phyloP scores from a whole-genome alignment of 1,284 basidiomycete genomes.

The Marasmius fiardii region DNA sequence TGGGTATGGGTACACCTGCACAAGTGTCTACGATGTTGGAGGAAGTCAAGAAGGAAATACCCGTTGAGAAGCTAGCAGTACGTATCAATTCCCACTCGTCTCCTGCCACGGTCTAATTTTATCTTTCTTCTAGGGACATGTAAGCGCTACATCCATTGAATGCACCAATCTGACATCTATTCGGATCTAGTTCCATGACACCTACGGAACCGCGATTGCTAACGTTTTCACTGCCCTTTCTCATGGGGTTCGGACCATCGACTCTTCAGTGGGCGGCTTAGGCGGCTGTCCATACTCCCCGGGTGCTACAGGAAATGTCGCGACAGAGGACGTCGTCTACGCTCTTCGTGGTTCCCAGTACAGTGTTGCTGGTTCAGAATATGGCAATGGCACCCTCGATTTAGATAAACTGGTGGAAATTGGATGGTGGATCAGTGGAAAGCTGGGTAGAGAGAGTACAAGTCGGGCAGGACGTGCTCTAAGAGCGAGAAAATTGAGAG shows the following conservation, averaged over 20 bases:
- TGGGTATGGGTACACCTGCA: slow-evolving; percentile 80
- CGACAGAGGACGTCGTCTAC: slow-evolving; percentile 89
- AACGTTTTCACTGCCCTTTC: slow-evolving; percentile 68
- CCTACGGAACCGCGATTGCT: slow-evolving; percentile 79
- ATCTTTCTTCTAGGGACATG: slow-evolving; percentile 47
- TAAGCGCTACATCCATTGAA: slow-evolving; percentile 30
- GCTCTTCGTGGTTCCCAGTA: slow-evolving; percentile 74
- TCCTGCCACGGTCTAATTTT: slow-evolving; percentile 5
- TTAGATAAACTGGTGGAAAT: slow-evolving; percentile 68
- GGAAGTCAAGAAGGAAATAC: slow-evolving; percentile 61
- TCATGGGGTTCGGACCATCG: slow-evolving; percentile 65
- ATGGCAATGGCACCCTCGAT: slow-evolving; percentile 40
- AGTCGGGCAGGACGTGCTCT: slow-evolving; percentile 84
- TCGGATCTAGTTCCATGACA: slow-evolving; percentile 81
- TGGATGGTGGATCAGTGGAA: slow-evolving; percentile 78
- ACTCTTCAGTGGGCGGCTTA: slow-evolving; percentile 81
- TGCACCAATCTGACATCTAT: not conserved
- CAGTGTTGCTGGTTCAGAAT: slow-evolving; percentile 47
- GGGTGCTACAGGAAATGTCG: slow-evolving; percentile 91
- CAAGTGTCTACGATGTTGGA: slow-evolving; percentile 68
- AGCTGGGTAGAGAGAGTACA: slow-evolving; percentile 65
- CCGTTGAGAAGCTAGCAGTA: slow-evolving; percentile 69
- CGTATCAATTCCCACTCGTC: slow-evolving; percentile 25
- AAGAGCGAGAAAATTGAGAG: slow-evolving; percentile 46
- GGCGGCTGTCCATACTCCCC: slow-evolving; percentile 97